Base-by-base conservation (phyloP, 306 rosid species). In the Quercus suber region DNA sequence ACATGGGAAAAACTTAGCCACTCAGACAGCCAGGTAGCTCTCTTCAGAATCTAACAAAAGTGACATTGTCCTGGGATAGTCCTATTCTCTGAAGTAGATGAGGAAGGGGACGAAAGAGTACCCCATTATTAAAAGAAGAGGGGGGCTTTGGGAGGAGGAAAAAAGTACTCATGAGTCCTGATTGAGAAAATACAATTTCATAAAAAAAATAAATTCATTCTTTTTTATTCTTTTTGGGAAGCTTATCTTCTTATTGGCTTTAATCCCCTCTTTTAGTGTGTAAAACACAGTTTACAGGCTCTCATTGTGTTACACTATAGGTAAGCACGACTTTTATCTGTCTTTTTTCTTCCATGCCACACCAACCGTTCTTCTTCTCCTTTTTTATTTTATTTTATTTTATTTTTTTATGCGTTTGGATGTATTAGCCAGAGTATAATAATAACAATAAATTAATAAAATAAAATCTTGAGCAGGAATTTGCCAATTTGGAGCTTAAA, bases 1-100 rank as follows among this genome's bases (percentile, higher is more conserved):
- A 88, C 92, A 84, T 89, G 92, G 87, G 86, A 65, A 33, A 75
- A 74, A 31, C 33, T 27, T 63, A 61, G 68, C 80, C 79, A 76
- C 77, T 3, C 17, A 12, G 17, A 28, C 52, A 77, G 20, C 55
- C 45, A 68, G 60, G n/a, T 33, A 63, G 73, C 71, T 55, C 35
- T 43, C 76, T 80, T 73, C 60, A 12, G 52, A 41, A 75, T 11
- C 30, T 58, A 69, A 79, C 58, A 51, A 73, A 33, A 65, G 80
- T 76, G 73, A 52, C 58, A 84, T 49, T 12, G 14, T 28, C 25
- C 55, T 41, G 67, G 7, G 7, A 31, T 4, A 33, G 53, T 84
- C 76, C 68, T 30, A 74, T 55, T 49, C 78, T 71, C 21, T 80
- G 75, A 30, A 18, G 74, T 45, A 77, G 76, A 76, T 18, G 64